Percentiles rank a stretch among this genome's conserved stretches.
Conservation (phyloP, 805 yeast species). For the Candida krabiensis region DNA sequence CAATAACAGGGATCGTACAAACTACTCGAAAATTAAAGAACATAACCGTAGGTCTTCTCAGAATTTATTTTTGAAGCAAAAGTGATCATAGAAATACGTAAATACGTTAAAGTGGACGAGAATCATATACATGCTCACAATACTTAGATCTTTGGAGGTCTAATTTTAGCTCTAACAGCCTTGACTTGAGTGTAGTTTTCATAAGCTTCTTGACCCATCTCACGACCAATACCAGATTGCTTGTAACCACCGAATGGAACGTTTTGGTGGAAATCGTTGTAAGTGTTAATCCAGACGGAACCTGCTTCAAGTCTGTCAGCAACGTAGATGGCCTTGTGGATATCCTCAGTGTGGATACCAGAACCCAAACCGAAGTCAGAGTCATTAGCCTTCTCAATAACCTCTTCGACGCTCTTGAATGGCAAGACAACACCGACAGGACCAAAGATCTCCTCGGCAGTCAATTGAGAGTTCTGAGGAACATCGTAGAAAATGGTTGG, state of each 20-base stretch:
- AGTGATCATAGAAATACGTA: background rate
- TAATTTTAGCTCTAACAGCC: slow-evolving; percentile 55
- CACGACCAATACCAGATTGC: slow-evolving; percentile 70
- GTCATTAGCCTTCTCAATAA: slow-evolving; percentile 69
- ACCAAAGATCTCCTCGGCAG: slow-evolving; percentile 89
- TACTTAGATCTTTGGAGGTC: slow-evolving; percentile 18
- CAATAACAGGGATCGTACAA: too few relatives aligned
- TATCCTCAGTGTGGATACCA: slow-evolving; percentile 74
- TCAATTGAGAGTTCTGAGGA: slow-evolving; percentile 67
- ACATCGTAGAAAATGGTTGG: slow-evolving; percentile 91
- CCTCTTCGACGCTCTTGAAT: slow-evolving; percentile 74
- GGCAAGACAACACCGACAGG: slow-evolving; percentile 80
- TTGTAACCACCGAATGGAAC: slow-evolving; percentile 75
- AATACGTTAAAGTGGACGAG: too few relatives aligned
- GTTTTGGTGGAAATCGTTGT: slow-evolving; percentile 64
- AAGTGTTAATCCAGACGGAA: slow-evolving; percentile 78
- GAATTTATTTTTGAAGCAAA: too few relatives aligned
- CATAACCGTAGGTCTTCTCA: too few relatives aligned
- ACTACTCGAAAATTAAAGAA: too few relatives aligned
- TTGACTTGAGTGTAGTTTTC: slow-evolving; percentile 65
- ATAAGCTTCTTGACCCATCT: slow-evolving; percentile 67
- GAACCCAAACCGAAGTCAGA: slow-evolving; percentile 85
- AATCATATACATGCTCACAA: slow-evolving; percentile 1
- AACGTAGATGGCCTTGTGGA: slow-evolving; percentile 65
- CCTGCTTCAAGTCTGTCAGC: slow-evolving; percentile 73